Evolutionary conservation across 1,284 basidiomycete species (phyloP).

Genomic region (Rhodofomes roseus): DNA sequence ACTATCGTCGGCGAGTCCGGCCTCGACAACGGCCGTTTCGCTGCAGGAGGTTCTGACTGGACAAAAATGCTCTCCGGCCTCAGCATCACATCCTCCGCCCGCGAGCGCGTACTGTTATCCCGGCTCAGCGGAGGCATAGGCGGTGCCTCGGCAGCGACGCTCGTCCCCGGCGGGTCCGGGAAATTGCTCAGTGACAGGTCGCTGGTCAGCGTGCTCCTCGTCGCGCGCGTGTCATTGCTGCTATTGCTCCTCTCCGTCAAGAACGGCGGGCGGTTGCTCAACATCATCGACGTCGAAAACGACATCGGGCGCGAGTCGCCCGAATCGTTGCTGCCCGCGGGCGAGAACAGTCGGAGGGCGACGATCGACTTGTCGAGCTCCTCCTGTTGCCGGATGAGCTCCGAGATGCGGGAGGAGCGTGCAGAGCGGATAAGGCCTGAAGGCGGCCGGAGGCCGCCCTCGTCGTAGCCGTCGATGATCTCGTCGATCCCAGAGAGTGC

Average conservation of each 20-base stretch:
- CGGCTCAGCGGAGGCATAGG: neutral
- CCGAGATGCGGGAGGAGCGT: constrained; percentile 37
- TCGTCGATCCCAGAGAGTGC: constrained; percentile 3
- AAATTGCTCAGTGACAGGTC: constrained; percentile 71
- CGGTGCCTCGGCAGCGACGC: constrained; percentile 10
- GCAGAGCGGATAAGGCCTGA: constrained; percentile 18
- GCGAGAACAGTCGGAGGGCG: constrained; percentile 48
- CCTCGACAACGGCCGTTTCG: constrained; percentile 22
- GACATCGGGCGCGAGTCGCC: constrained; percentile 2
- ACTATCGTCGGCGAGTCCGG: constrained; percentile 9
- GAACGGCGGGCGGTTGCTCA: neutral
- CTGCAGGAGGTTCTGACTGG: neutral
- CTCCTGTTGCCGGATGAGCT: constrained; percentile 55
- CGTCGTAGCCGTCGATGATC: constrained; percentile 3
- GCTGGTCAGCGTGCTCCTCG: constrained; percentile 35
- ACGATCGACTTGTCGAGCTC: constrained; percentile 66
- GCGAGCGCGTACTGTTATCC: neutral
- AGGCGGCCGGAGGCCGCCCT: neutral
- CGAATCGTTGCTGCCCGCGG: constrained; percentile 14
- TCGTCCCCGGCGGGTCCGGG: constrained; percentile 54
- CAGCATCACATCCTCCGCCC: neutral
- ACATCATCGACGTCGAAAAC: neutral
- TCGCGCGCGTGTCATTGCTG: constrained; percentile 18
- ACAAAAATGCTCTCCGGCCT: neutral
- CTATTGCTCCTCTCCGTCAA: neutral